Evolutionary conservation across 208 protist genomes (phyloP).

Genomic region (Giardia muris): DNA sequence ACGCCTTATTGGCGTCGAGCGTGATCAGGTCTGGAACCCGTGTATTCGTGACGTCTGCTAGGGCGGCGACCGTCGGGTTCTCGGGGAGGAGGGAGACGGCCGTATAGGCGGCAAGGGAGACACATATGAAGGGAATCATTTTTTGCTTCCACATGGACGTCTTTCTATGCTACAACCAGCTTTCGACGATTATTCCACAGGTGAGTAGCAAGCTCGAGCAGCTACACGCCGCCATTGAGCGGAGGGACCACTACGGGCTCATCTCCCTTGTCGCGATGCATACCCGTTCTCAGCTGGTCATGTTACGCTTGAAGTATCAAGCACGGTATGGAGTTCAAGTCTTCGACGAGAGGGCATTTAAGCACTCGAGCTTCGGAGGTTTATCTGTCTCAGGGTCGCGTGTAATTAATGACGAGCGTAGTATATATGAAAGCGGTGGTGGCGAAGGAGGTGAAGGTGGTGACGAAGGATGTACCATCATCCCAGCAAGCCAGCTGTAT

Average conservation of each 20-base stretch:
- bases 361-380: background rate
- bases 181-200: background rate
- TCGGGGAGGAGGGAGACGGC: background rate
- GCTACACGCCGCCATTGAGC: background rate
- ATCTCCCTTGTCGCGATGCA: background rate
- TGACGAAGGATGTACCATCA: background rate
- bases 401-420: background rate
- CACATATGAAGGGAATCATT: too few species aligned
- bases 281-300: background rate
- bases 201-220: background rate
- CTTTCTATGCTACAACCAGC: too few species aligned
- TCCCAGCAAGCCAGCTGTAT: background rate
- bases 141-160: too few species aligned
- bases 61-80: background rate
- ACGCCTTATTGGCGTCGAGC: background rate
- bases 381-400: background rate
- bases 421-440: background rate
- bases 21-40: background rate
- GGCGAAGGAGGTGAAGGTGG: background rate
- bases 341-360: background rate
- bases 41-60: background rate
- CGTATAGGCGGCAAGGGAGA: too few species aligned
- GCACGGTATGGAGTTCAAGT: background rate
- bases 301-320: background rate
- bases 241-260: background rate